phyloP scores from a whole-genome alignment of 129 eudicot species.

The sunflower (Helianthus annuus) region HanXRQr2.0-SUNRISE NC_035434.2:166562981-166563480 shows the following conservation, averaged over 20 bases:
- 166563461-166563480: too few relatives aligned
- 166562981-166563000: too few relatives aligned
- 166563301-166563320: conserved; percentile 3
- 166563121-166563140: conserved; percentile 9
- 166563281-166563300: conserved; percentile 1
- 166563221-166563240: conserved; percentile 31
- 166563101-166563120: neutral
- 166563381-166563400: neutral
- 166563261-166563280: neutral
- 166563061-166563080: conserved; percentile 21
- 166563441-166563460: too few relatives aligned
- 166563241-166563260: neutral
- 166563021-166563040: too few relatives aligned
- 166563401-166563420: too few relatives aligned
- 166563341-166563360: neutral
- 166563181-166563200: neutral
- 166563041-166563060: conserved; percentile 1
- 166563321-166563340: neutral
- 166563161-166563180: neutral
- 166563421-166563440: too few relatives aligned
- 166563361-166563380: neutral
- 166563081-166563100: neutral
- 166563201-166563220: conserved; percentile 26
- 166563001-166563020: neutral
- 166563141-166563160: conserved; percentile 26